Evolutionary conservation across 805 yeast genomes (phyloP), one percentile per base, ranked within the genome.

Genomic region (Wickerhamiella spandovensis): DNA sequence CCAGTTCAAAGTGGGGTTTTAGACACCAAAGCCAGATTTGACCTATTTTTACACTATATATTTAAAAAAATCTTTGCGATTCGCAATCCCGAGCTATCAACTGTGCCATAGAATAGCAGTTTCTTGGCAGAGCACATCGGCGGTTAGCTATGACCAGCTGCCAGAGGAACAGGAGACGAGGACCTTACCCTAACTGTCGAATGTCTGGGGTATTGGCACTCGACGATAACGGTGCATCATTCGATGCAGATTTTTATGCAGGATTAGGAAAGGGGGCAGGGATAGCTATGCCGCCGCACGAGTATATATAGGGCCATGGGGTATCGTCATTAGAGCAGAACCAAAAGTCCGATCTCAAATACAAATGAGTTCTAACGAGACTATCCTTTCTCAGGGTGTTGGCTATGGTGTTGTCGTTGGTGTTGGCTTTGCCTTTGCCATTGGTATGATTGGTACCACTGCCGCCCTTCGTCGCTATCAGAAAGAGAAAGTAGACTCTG

Each of bases 371-470:
- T 8, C 15, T 18, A 30, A 46, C 17, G 3, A 22, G 1, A 50
- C 68, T 42, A 68, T 72, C 7, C 70, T 81, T 37, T 78, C 85
- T 1, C 84, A 85, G 65, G 83, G 87, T 38, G 87, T 84, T 1
- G 95, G 96, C 7, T 87, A 87, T 60, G 95, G 86, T 20, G 81
- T 87, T 48, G 84, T 88, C 22, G 82, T 85, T 18, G 96, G 95
- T 20, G 73, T 88, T n/a, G 95, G 96, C n/a, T 65, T 72, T 7
- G 66, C 64, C 12, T 67, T 67, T 46, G 81, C 88, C 13, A 58
- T 73, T 2, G 89, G 86, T 51, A 88, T 88, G 95, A 78, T 87
- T 60, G 61, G 74, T 43, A 81, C 84, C 49, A 86, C 95, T 0
- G 74, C 70, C 46, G 72, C 84, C 52, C 71, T 87, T 43, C 76